Conservation (phyloP, 345 rosid species). For the Gossypium anomalum region DNA sequence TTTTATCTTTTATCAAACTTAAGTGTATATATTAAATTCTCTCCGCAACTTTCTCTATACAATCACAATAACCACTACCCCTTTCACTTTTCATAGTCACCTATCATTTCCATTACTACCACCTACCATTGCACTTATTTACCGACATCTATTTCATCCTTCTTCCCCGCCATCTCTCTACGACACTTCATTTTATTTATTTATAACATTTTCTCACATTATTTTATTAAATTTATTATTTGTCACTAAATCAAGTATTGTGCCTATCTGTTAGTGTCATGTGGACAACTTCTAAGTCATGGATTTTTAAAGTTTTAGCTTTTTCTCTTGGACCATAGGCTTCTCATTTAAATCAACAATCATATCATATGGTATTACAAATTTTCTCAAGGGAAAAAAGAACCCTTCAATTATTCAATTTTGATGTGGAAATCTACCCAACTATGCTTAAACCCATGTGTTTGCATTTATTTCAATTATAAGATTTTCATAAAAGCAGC, state of each 20-base stretch:
- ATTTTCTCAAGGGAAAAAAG: not conserved
- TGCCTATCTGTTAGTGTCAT: not conserved
- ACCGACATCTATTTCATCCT: too few relatives aligned
- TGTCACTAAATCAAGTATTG: not conserved
- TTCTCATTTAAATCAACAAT: not conserved
- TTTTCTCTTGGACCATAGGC: not conserved
- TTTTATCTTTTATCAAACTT: too few relatives aligned
- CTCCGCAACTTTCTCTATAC: too few relatives aligned
- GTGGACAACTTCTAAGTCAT: not conserved
- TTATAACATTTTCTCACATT: too few relatives aligned
- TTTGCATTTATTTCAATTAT: not conserved
- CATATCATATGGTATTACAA: not conserved
- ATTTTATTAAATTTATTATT: too few relatives aligned
- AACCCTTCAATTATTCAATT: not conserved
- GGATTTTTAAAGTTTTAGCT: not conserved
- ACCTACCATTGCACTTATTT: too few relatives aligned
- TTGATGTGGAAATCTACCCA: constrained; percentile 3
- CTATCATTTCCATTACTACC: too few relatives aligned
- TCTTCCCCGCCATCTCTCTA: too few relatives aligned
- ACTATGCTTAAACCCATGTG: not conserved
- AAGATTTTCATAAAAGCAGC: not conserved
- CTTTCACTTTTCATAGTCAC: too few relatives aligned
- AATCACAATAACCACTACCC: too few relatives aligned
- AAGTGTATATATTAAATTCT: too few relatives aligned
- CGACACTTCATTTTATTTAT: too few relatives aligned